Base-by-base conservation (phyloP, 257 asterid genomes). In the Penstemon newberryi region DNA sequence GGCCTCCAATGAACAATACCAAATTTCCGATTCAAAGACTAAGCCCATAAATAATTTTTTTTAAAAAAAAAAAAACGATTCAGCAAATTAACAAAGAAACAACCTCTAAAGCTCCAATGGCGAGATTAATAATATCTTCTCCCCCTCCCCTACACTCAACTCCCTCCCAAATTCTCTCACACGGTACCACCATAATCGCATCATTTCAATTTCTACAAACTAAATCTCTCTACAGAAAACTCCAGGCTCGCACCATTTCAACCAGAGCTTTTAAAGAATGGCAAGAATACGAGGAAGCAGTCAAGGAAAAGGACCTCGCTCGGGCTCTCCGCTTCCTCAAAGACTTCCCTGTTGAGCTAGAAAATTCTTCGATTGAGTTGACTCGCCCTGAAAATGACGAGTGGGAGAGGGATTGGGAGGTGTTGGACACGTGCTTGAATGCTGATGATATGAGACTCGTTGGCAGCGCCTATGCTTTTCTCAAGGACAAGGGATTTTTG, bases 401-500 rank as follows among this genome's bases (percentile, higher is more conserved):
- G 49, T 56, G 71, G 77, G 83, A 73, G 46, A 80, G 92, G 81
- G 90, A 92, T 70, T 92, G 95, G 96, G 85, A 86, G 71, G 86
- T 93, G 53, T 61, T 92, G 64, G 96, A 90, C 76, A 87, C 98
- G 49, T 90, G 96, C 77, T 79, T 92, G 85, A 92, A 88, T 83
- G 98, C 97, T 44, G 98, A 92, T 77, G 97, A 93, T 76, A 80
- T 93, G 97, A 80, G 81, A 77, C 97, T 93, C 54, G 98, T 93
- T 50, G 95, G 78, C 6, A 77, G 72, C 68, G 96, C 98, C 65
- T 90, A 93, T 65, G 68, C 84, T 10, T 86, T 90, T 59, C 95
- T 93, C 65, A 75, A 77, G 73, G 86, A 86, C 70, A 76, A 82
- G 19, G 95, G 90, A 19, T 75, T 85, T 13, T 74, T 93, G 82